A percentile compares a stretch with the other conserved stretches of the same genome.
Conservation (phyloP, 805 yeast species). For the Schizosaccharomyces lindneri region DNA sequence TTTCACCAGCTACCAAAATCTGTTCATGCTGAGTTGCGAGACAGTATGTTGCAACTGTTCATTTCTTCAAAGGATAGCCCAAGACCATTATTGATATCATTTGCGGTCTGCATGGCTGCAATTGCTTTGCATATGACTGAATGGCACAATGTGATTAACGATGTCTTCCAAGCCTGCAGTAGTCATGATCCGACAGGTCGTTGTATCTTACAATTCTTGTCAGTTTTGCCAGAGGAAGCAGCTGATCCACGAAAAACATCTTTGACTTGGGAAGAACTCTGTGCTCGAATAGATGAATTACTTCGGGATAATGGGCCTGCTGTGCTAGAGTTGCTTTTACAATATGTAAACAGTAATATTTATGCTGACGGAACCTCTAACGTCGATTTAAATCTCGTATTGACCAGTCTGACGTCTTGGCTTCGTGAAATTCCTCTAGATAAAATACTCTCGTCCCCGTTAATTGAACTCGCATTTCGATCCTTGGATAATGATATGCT, state of each 20-base stretch:
- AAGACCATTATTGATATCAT: slow-evolving; percentile 52
- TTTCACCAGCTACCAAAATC: slow-evolving; percentile 46
- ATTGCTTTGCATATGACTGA: slow-evolving; percentile 49
- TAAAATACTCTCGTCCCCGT: slow-evolving; percentile 35
- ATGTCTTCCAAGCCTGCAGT: slow-evolving; percentile 30
- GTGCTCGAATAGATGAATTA: slow-evolving; percentile 33
- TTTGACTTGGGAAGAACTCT: slow-evolving; percentile 59
- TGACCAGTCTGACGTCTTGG: slow-evolving; percentile 76
- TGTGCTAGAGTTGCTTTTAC: slow-evolving; percentile 38
- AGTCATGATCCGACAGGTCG: slow-evolving; percentile 16
- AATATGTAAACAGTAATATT: slow-evolving; percentile 18
- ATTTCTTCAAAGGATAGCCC: slow-evolving; percentile 22
- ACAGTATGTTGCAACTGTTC: slow-evolving; percentile 36
- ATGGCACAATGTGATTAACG: slow-evolving; percentile 52
- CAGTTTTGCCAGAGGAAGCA: slow-evolving; percentile 77
- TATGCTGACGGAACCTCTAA: slow-evolving; percentile 6
- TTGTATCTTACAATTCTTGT: slow-evolving; percentile 50
- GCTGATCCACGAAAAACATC: slow-evolving; percentile 53
- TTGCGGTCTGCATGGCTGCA: slow-evolving; percentile 60
- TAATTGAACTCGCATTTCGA: slow-evolving; percentile 44
- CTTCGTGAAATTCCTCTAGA: slow-evolving; percentile 61
- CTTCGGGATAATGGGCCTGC: slow-evolving; percentile 41
- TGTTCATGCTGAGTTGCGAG: slow-evolving; percentile 36
- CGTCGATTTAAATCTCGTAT: slow-evolving; percentile 20
- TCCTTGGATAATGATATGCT: slow-evolving; percentile 33